phyloP scores from a whole-genome alignment of 352 stramenopile genomes.

The Pythium myriotylum region DNA sequence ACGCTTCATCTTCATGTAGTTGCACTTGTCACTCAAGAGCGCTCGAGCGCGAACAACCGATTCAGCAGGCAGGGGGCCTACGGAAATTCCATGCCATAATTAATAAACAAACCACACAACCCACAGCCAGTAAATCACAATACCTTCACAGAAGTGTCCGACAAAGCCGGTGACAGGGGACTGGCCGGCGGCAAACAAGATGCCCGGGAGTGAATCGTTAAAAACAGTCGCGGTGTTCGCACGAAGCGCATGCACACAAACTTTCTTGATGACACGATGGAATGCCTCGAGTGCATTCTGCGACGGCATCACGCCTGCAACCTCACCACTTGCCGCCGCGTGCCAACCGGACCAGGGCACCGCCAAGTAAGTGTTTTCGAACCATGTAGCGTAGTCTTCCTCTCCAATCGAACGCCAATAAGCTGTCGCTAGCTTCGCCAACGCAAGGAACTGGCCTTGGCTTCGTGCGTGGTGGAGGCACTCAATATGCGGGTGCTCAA shows the following conservation, averaged over 20 bases:
- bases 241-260: neutral
- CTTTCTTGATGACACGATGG: neutral
- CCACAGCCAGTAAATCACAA: no score
- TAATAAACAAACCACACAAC: no score
- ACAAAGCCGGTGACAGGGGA: no score
- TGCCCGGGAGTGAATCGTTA: neutral
- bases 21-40: no score
- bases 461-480: neutral
- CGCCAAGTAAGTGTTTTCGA: neutral
- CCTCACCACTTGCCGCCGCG: neutral
- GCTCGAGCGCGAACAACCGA: no score
- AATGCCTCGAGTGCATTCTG: slow-evolving; percentile 5
- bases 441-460: neutral
- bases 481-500: neutral
- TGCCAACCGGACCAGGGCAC: neutral
- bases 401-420: neutral
- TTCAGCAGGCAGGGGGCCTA: no score
- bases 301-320: neutral
- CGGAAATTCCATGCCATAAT: no score
- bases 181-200: no score
- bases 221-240: slow-evolving; percentile 1
- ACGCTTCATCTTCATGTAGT: no score
- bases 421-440: neutral
- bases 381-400: neutral
- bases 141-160: no score